A percentile compares a stretch with the other conserved stretches of the same genome.
Evolutionary conservation across 768 basidiomycete genomes (phyloP).

Genomic region (Flagelloscypha sp.): DNA sequence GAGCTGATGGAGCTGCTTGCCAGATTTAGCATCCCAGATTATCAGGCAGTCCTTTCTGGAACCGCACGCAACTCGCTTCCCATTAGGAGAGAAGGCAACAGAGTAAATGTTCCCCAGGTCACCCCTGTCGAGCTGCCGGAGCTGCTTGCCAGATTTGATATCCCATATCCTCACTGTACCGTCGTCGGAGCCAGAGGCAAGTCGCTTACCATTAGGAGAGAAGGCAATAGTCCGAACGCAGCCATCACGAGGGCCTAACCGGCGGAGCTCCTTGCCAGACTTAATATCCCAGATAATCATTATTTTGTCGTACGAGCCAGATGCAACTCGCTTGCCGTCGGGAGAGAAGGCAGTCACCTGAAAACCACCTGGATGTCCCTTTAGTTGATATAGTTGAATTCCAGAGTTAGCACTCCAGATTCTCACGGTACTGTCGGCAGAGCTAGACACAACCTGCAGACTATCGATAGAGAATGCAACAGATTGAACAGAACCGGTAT

Average conservation of each 20-base stretch:
- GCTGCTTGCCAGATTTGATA: constrained; percentile 3
- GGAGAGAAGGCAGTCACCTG: too few species aligned
- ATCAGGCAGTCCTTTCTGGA: constrained; percentile 4
- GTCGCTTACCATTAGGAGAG: constrained; percentile 7
- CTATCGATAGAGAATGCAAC: constrained; percentile 11
- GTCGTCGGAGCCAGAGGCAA: constrained; percentile 9
- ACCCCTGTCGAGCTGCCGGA: constrained; percentile 1
- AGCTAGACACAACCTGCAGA: constrained; percentile 8
- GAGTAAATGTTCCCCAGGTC: not conserved
- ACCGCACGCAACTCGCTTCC: constrained; percentile 7
- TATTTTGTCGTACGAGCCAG: too few species aligned
- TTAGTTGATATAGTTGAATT: not conserved
- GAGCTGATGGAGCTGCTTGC: constrained; percentile 1
- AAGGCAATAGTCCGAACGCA: constrained; percentile 1
- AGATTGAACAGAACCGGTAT: constrained; percentile 4
- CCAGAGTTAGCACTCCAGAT: constrained; percentile 7
- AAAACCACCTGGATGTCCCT: too few species aligned
- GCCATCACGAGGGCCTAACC: constrained; percentile 3
- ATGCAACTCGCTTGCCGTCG: too few species aligned
- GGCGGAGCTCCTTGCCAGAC: not conserved
- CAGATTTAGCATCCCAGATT: constrained; percentile 10
- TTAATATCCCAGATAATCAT: too few species aligned
- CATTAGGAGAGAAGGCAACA: constrained; percentile 9
- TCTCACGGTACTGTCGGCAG: constrained; percentile 4
- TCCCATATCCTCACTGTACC: constrained; percentile 8